Evolutionary conservation across 1,139 yeast species (phyloP).

Genomic region (Candida neerlandica): DNA sequence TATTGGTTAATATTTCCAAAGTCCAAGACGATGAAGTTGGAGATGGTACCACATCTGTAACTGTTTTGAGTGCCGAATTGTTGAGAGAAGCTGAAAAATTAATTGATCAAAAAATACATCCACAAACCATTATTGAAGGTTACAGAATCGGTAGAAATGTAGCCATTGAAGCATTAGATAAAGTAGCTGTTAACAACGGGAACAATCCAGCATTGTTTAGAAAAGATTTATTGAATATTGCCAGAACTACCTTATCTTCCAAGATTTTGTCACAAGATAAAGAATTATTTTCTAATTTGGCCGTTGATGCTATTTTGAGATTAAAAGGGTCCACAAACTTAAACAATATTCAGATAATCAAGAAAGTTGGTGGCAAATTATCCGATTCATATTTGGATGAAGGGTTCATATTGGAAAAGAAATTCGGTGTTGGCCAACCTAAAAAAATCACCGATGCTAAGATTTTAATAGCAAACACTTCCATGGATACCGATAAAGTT

Average conservation of each 20-base stretch:
- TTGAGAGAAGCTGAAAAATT: conserved; percentile 94
- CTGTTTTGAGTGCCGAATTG: conserved; percentile 89
- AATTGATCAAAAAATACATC: conserved; percentile 91
- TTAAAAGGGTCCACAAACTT: conserved; percentile 92
- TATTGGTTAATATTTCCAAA: conserved; percentile 89
- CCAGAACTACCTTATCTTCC: conserved; percentile 91
- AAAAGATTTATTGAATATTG: conserved; percentile 79
- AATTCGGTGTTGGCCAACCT: conserved; percentile 93
- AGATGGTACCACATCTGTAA: conserved; percentile 98
- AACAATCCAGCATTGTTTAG: conserved; percentile 64
- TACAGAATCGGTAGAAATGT: conserved; percentile 84
- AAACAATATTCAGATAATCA: conserved; percentile 91
- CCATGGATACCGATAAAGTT: conserved; percentile 97
- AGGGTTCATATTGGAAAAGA: conserved; percentile 89
- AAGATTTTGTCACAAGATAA: conserved; percentile 95
- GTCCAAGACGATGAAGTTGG: conserved; percentile 99
- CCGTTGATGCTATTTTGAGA: conserved; percentile 92
- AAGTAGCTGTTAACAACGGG: conserved; percentile 76
- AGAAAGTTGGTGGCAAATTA: conserved; percentile 90
- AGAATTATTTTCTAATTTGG: conserved; percentile 82
- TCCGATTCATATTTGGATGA: conserved; percentile 93
- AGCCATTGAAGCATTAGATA: conserved; percentile 79
- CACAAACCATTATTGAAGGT: conserved; percentile 97
- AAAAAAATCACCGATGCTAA: conserved; percentile 80
- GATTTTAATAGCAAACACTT: conserved; percentile 90